Evolutionary conservation across 2,329 filamentous ascomycete species (phyloP).

Genomic region (Cordyceps pruinosa): DNA sequence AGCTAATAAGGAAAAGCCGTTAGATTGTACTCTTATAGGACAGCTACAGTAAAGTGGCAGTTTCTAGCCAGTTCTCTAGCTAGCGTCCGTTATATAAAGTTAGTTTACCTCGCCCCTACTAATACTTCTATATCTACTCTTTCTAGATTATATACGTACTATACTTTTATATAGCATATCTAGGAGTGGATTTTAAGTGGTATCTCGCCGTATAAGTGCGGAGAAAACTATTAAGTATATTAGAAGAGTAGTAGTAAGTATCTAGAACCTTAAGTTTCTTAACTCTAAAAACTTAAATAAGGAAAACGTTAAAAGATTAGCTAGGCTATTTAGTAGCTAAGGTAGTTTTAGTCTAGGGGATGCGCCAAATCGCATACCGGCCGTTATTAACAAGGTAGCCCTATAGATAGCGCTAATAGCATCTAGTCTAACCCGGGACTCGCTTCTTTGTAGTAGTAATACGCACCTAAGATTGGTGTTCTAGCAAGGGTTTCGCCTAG

Average conservation of each 20-base stretch:
- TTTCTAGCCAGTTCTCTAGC: not conserved
- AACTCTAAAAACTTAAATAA: constrained; percentile 17
- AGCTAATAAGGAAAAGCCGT: not conserved
- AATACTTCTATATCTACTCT: not conserved
- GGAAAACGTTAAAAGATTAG: constrained; percentile 16
- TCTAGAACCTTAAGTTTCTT: constrained; percentile 20
- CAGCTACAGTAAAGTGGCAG: not conserved
- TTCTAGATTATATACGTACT: not conserved
- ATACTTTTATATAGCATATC: not conserved
- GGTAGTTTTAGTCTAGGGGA: constrained; percentile 17
- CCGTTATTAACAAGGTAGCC: constrained; percentile 21
- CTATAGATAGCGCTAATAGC: constrained; percentile 18
- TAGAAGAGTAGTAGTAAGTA: constrained; percentile 19
- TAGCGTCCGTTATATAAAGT: not conserved
- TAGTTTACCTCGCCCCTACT: not conserved
- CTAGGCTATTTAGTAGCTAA: constrained; percentile 17
- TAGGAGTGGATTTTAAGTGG: not conserved
- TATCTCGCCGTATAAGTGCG: constrained; percentile 1
- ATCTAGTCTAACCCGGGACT: constrained; percentile 4
- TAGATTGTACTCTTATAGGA: not conserved
- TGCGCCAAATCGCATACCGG: constrained; percentile 24
- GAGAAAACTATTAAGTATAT: constrained; percentile 21
- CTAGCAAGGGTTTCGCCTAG: constrained; percentile 15
- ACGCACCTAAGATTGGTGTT: constrained; percentile 17
- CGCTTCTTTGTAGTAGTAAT: not conserved